Evolutionary conservation across 768 basidiomycete genomes (phyloP), one percentile per base, ranked within the genome.

Genomic region (Trametopsis cervina): DNA sequence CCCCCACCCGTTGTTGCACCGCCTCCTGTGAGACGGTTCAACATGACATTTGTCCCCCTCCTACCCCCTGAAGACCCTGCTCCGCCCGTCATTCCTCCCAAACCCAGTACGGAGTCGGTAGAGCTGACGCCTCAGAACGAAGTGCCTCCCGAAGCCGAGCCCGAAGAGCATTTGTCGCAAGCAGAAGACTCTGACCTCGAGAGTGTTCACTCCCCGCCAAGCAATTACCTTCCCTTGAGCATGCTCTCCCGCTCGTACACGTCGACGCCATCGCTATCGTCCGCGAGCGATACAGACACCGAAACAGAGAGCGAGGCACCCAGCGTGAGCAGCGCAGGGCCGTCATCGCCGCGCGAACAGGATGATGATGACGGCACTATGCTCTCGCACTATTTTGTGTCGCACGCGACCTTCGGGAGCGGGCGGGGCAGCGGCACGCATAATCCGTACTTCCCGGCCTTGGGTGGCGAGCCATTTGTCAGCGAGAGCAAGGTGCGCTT

Each of bases 261-360:
- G 1, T 48, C 57, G 1, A 51, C 57, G 1, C 53, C 57, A 2
- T 37, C 56, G 9, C 44, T 60, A 22, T 53, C 52, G 2, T 52
- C 53, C 17, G 53, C 57, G 7, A 55, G 55, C 23, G 60, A 62
- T 47, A 60, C 57, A 5, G 60, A 62, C 42, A 55, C 54, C 5
- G n/a, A n/a, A n/a, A n/a, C n/a, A 15, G 60, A 60, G 50, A 57
- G 50, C 43, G 61, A 60, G 27, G 52, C 55, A 17, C 55, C 57
- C 5, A 57, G 55, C 48, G 55, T 51, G 26, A 58, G 50, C 52
- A 57, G 50, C 27, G 45, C 51, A 6, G 44, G 22, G 11, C 48
- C 50, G 21, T 49, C 54, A 3, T 52, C 54, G 35, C 54, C 57
- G 6, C 36, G 46, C 23, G 53, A n/a, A n/a, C n/a, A n/a, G n/a